Evolutionary conservation across 805 yeast genomes (phyloP), one percentile per base, ranked within the genome.

Genomic region (Yamadazyma nakazawae): DNA sequence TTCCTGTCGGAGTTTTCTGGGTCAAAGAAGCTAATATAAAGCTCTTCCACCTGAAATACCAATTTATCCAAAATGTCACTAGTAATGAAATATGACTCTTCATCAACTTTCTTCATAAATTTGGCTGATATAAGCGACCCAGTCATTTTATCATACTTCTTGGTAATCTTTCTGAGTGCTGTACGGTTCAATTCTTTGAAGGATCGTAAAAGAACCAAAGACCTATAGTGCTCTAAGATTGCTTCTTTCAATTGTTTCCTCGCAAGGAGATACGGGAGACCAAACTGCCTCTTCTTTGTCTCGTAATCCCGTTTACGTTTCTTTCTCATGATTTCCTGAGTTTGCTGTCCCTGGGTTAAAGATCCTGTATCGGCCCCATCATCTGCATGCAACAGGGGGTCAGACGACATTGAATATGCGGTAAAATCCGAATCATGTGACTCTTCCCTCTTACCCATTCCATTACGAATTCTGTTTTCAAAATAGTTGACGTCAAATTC

Each of bases 121-220:
- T 61, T 51, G 0, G 67, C 62, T 11, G 80, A 69, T 3, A 75
- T 54, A 1, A 68, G 54, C 9, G 79, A 68, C 11, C 69, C 60
- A 2, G 83, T 74, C 4, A 84, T 74, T 58, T 94, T 94, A 65
- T 94, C 99, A 61, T 81, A 91, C 63, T 94, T 94, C 60, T 94
- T 94, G 48, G 89, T 74, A 57, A 94, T 82, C 58, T 94, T 94
- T 43, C 96, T 78, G 57, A 91, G 81, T 0, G 95, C 99, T 0
- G 96, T 90, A 26, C 90, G 75, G 64, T 94, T 94, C 55, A 91
- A 64, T 40, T 83, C 72, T 53, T 88, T 75, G 62, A 82, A 94
- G 0, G 88, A 84, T 52, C 79, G 79, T 42, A 87, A 66, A 31
- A 88, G 72, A 49, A 86, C 87, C 51, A 89, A 68, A 8, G 86